Base-by-base conservation (phyloP, 768 basidiomycete species). In the Boletus vinaceobasis region DNA sequence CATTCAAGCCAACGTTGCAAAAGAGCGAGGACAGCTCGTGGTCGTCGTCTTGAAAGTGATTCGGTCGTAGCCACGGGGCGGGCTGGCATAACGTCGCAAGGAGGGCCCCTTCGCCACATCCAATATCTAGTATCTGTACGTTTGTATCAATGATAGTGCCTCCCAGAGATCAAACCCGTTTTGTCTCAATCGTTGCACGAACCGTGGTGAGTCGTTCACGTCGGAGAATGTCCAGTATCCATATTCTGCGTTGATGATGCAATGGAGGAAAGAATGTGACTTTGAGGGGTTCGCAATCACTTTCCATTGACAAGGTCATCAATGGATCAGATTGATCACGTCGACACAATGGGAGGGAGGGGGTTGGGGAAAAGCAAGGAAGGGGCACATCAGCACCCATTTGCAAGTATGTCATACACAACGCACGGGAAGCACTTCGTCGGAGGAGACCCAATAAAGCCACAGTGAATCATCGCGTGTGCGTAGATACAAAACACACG, bases 101-200 rank as follows among this genome's bases (percentile, higher is more conserved):
- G 8, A 94, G 77, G 37, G 84, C 75, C 21, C 92, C 92, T 69
- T 90, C 84, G 38, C 92, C 92, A 61, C 92, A 95, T 5, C 92
- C 92, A 27, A 92, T 75, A 62, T 95, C 92, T 45, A 93, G 74
- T 7, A 93, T 77, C 90, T 92, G 54, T 21, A 26, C 11, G 23
- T 29, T 48, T 27, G 48, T 43, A 43, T 57, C 48, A 46, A 43
- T 48, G 33, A 31, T 56, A 29, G 27, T 23, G 3, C 40, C 5
- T 11, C 17, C 7, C 35, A 32, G 31, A 32, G 31, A 50, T 19
- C 29, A 5, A 21, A 13, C 27, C 2, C 14, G 14, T 5, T 13
- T 13, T 14, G 0, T 44, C 15, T 3, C n/a, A 15, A 17, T 38
- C 17, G 17, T 32, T 29, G 33, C 5, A 65, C 76, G 48, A 57